Base-by-base conservation (phyloP, 164 flowering plant species). In the Umbilicus rupestris region DNA sequence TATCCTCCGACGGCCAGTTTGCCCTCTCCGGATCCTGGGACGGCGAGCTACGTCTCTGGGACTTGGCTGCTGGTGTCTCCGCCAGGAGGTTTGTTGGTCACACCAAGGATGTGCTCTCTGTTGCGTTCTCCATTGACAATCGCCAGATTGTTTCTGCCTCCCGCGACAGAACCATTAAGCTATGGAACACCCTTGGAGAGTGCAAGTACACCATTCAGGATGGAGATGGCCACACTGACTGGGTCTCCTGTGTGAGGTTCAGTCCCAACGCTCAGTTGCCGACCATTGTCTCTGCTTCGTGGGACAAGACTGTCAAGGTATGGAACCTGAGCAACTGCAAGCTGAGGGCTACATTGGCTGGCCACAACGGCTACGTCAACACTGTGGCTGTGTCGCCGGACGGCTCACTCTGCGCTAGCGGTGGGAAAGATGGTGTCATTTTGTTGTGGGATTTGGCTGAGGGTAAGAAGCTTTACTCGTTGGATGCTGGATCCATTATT, bases 11-110 rank as follows among this genome's bases (percentile, higher is more conserved):
- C 71, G 89, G 95, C 35, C 90, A 85, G 79, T 90, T 90, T 73
- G 97, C 97, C 0, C 87, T 90, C 63, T 90, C 94, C 65, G 95
- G 95, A 22, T 80, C 87, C 66, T 90, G 97, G 95, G 97, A 91
- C 76, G 81, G 83, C 15, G 97, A 88, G 77, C 89, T 91, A 70
- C 86, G 92, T 15, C 88, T 92, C 68, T 92, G 96, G 97, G 94
- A 89, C 66, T 76, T 91, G 31, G 69, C 78, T 49, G 67, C 87
- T 64, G 97, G 97, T 12, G 64, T 63, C 37, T 79, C 92, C 63
- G 82, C 96, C 29, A 83, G 92, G 33, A 80, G 97, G 16, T 87
- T 89, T 74, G 87, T 83, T 9, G 96, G 96, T 2, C 97, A 89
- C 80, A 77, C 93, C 65, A 86, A 87, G 73, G 93, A 89, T 64